phyloP scores from a whole-genome alignment of 352 stramenopile genomes.

The Phytopythium cucurbitacearum region DNA sequence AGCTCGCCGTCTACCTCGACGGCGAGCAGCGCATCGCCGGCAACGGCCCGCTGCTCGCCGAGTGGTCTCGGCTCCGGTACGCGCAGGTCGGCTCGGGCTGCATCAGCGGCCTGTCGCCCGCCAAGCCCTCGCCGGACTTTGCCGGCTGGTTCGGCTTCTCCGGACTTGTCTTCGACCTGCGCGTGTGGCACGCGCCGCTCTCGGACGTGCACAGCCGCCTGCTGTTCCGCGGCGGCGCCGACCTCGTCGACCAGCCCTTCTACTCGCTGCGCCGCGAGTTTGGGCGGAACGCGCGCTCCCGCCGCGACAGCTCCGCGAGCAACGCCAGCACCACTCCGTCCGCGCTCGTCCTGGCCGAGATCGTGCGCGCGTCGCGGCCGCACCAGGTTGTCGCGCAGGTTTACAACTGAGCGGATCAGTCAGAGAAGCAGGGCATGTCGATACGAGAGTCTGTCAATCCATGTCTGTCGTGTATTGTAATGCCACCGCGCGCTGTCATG shows the following conservation, averaged over 20 bases:
- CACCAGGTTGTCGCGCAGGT: conserved; percentile 62
- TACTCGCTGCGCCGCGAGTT: conserved; percentile 49
- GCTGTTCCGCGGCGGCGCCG: conserved; percentile 52
- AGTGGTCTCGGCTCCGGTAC: conserved; percentile 42
- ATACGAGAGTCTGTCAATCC: conserved; percentile 1
- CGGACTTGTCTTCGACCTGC: conserved; percentile 52
- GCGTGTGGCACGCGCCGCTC: conserved; percentile 48
- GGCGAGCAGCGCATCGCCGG: conserved; percentile 44
- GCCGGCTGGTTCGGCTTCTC: conserved; percentile 71
- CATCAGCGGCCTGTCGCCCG: conserved; percentile 43
- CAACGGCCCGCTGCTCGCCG: conserved; percentile 29
- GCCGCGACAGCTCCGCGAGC: conserved; percentile 13
- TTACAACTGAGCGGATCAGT: conserved; percentile 28
- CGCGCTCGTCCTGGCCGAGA: conserved; percentile 17
- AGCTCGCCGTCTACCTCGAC: conserved; percentile 55
- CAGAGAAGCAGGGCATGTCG: conserved; percentile 4
- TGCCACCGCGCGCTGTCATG: neutral
- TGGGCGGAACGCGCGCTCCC: conserved; percentile 5
- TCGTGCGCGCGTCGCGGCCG: conserved; percentile 45
- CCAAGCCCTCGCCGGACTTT: conserved; percentile 55
- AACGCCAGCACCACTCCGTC: conserved; percentile 4
- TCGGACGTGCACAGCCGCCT: conserved; percentile 45
- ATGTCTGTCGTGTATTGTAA: conserved; percentile 1
- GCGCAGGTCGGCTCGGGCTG: conserved; percentile 60
- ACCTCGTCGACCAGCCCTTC: conserved; percentile 44